Conservation (phyloP, 176 grass and related monocot genomes). For the Aegilops tauschii region DNA sequence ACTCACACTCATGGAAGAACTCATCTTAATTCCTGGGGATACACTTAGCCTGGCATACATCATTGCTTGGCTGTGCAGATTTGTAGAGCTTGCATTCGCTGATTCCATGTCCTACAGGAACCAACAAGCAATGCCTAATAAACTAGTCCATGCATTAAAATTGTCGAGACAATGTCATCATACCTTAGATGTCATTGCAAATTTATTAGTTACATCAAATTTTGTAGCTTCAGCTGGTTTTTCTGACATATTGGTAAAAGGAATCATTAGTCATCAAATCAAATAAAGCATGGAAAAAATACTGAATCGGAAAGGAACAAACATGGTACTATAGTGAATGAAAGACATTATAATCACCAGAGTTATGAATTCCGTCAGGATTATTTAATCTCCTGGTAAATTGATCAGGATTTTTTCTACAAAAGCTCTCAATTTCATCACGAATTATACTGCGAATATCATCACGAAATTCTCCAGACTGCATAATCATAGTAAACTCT, state of each 20-base stretch:
- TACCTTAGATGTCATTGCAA: slow-evolving; percentile 37
- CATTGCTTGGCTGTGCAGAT: slow-evolving; percentile 66
- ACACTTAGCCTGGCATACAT: slow-evolving; percentile 60
- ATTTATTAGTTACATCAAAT: slow-evolving; percentile 15
- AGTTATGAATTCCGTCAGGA: slow-evolving; percentile 6
- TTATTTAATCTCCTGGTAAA: slow-evolving; percentile 9
- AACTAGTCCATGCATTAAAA: neutral
- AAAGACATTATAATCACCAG: slow-evolving; percentile 27
- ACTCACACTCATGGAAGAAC: slow-evolving; percentile 18
- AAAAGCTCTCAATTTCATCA: slow-evolving; percentile 37
- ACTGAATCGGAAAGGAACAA: neutral
- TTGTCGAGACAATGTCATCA: slow-evolving; percentile 1
- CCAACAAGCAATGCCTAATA: neutral
- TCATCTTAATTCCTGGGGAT: slow-evolving; percentile 40
- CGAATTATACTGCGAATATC: slow-evolving; percentile 40
- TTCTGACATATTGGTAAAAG: slow-evolving; percentile 19
- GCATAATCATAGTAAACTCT: slow-evolving; percentile 28
- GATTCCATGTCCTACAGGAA: slow-evolving; percentile 50
- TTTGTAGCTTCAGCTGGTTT: slow-evolving; percentile 28
- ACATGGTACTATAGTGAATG: neutral
- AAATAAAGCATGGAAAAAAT: neutral
- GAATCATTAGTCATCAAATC: slow-evolving; percentile 7
- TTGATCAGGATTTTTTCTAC: neutral
- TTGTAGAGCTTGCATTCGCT: slow-evolving; percentile 43
- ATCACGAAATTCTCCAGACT: slow-evolving; percentile 36